phyloP scores from a whole-genome alignment of 75 land plant species.

The Isoetes taiwanensis region DNA sequence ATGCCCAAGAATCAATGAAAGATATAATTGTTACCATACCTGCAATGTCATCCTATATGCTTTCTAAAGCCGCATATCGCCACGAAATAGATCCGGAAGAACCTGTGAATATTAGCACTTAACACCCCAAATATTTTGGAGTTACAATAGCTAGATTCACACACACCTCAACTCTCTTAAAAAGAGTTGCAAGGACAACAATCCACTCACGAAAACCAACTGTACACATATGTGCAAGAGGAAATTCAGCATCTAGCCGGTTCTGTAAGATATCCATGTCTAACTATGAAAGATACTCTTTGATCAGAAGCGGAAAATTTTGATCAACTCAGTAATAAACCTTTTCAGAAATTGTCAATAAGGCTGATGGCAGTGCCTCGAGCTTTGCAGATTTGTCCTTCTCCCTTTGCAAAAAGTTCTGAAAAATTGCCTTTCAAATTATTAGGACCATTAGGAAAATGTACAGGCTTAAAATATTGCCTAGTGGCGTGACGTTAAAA shows the following conservation, averaged over 20 bases:
- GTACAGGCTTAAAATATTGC: no score
- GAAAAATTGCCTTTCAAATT: no score
- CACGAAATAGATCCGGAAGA: constrained; percentile 70
- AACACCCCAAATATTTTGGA: no score
- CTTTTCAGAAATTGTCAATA: constrained; percentile 81
- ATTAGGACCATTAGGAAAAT: no score
- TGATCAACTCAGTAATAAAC: constrained; percentile 15
- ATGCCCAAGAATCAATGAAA: no score
- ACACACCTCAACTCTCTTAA: constrained; percentile 73
- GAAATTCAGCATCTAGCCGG: constrained; percentile 88
- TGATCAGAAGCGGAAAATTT: background rate
- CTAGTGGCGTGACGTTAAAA: no score
- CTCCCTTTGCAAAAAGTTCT: constrained; percentile 83
- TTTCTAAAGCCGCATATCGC: constrained; percentile 80
- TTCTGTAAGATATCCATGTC: constrained; percentile 77
- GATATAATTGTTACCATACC: no score
- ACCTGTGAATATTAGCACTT: no score
- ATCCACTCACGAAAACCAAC: constrained; percentile 98
- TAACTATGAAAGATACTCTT: constrained; percentile 38
- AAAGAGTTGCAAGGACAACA: constrained; percentile 88
- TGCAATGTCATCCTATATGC: constrained; percentile 75
- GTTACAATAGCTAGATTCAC: no score
- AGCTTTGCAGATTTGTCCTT: constrained; percentile 69
- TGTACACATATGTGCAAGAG: constrained; percentile 93
- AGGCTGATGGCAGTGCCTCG: constrained; percentile 84